These are phyloP conservation scores for Lagerstroemia speciosa DNA, from an alignment of 345 rosid genomes.

Conservation along the genomic window DNA sequence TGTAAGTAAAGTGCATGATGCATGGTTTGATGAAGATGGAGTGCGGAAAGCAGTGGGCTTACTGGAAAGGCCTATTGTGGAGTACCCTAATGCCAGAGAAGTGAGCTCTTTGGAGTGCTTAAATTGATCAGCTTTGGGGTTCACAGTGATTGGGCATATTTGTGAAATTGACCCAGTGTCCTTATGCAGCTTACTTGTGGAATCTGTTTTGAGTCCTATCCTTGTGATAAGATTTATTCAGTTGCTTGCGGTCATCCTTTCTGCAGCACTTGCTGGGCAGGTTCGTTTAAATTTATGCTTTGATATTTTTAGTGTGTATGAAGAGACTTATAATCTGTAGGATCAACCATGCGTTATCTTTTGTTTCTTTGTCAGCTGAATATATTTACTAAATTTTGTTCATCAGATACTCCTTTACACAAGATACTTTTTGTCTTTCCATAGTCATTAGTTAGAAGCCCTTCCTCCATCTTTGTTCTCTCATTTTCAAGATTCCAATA, in stretches of 20 bases:
- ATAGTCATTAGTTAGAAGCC: too few relatives aligned
- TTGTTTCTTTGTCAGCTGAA: neutral
- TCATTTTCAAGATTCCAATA: too few relatives aligned
- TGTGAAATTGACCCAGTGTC: conserved; percentile 7
- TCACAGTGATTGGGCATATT: neutral
- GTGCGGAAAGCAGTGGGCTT: conserved; percentile 76
- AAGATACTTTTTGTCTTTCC: too few relatives aligned
- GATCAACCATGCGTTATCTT: neutral
- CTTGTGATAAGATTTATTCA: conserved; percentile 36
- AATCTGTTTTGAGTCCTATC: conserved; percentile 67
- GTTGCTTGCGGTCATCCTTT: conserved; percentile 97
- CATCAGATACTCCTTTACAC: too few relatives aligned
- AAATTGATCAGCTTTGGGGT: neutral
- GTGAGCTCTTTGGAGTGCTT: conserved; percentile 27
- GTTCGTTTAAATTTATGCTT: conserved; percentile 25
- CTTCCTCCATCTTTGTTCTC: too few relatives aligned
- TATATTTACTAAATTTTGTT: neutral
- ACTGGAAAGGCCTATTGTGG: conserved; percentile 52
- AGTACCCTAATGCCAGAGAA: conserved; percentile 40
- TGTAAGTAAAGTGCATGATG: conserved; percentile 79
- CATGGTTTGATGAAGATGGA: conserved; percentile 87
- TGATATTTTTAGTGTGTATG: neutral
- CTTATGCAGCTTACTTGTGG: conserved; percentile 67
- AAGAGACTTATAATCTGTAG: neutral
- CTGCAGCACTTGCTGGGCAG: conserved; percentile 83